phyloP scores from a whole-genome alignment of 345 rosid species.

The Dovyalis caffra region DNA sequence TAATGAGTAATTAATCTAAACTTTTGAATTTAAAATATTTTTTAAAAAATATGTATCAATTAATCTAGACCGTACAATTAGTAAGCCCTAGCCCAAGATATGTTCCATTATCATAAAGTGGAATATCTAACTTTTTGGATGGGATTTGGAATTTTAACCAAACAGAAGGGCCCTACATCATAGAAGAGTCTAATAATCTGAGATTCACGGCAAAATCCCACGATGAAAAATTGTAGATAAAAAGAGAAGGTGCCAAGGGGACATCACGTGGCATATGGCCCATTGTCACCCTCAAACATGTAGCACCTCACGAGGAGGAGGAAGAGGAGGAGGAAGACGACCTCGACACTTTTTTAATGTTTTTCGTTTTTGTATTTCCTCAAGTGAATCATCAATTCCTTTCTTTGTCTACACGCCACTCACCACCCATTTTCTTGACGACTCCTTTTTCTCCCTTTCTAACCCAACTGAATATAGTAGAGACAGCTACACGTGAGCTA shows the following conservation, averaged over 20 bases:
- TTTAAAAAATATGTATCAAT: too few relatives aligned
- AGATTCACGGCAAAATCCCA: conserved; percentile 31
- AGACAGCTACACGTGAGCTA: conserved; percentile 84
- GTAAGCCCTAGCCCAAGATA: conserved; percentile 25
- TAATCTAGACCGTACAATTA: conserved; percentile 22
- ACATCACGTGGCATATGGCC: conserved; percentile 79
- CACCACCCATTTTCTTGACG: conserved; percentile 18
- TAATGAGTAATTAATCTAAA: too few relatives aligned
- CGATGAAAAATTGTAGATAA: conserved; percentile 23
- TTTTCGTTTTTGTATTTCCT: not conserved
- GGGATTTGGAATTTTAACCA: conserved; percentile 23
- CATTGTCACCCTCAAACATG: conserved; percentile 55
- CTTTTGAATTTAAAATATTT: too few relatives aligned
- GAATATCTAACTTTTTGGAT: conserved; percentile 29
- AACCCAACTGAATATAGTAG: conserved; percentile 36
- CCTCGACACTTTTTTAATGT: not conserved
- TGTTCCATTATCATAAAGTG: conserved; percentile 25
- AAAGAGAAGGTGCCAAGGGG: not conserved
- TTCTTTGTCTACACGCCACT: conserved; percentile 61
- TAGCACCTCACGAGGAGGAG: conserved; percentile 44
- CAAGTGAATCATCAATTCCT: conserved; percentile 32
- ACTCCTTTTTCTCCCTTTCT: conserved; percentile 6
- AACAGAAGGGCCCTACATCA: conserved; percentile 15
- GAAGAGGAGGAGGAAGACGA: not conserved
- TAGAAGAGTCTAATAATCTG: conserved; percentile 15